Percentiles rank a stretch among this genome's conserved stretches.
Evolutionary conservation across 768 basidiomycete species (phyloP).

Genomic region (Naganishia onofrii): DNA sequence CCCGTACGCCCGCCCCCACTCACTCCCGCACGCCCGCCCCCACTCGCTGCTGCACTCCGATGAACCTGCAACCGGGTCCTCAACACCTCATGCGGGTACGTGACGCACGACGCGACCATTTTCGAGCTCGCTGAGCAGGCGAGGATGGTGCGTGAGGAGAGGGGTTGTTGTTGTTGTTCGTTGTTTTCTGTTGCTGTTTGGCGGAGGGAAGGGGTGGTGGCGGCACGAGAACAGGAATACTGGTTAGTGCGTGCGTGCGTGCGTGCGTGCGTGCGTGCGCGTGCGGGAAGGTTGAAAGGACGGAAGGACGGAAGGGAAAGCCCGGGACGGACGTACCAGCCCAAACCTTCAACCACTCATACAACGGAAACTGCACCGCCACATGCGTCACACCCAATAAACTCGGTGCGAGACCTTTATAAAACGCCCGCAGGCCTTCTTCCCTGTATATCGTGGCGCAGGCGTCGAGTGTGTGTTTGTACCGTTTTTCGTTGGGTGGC

Average conservation of each 20-base stretch:
- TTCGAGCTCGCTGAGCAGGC: slow-evolving; percentile 89
- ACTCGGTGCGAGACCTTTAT: slow-evolving; percentile 89
- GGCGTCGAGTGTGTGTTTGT: slow-evolving; percentile 86
- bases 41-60: slow-evolving; percentile 10
- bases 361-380: slow-evolving; percentile 94
- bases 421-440: slow-evolving; percentile 85
- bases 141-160: slow-evolving; percentile 68
- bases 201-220: too few relatives aligned
- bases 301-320: too few relatives aligned
- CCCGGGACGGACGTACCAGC: slow-evolving; percentile 70
- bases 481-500: slow-evolving; percentile 63
- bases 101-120: slow-evolving; percentile 90
- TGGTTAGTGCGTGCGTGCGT: too few relatives aligned
- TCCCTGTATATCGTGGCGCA: slow-evolving; percentile 81
- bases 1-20: too few relatives aligned
- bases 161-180: too few relatives aligned
- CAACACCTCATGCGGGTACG: slow-evolving; percentile 97
- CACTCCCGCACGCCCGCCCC: background rate
- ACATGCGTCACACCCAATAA: slow-evolving; percentile 90
- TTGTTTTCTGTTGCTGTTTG: too few relatives aligned
- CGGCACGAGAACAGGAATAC: too few relatives aligned
- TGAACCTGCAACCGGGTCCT: slow-evolving; percentile 92
- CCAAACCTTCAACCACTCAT: slow-evolving; percentile 83
- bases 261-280: too few relatives aligned
- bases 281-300: too few relatives aligned